Evolutionary conservation across 139 green algal genomes (phyloP).

Genomic region (Chlorella sp.): DNA sequence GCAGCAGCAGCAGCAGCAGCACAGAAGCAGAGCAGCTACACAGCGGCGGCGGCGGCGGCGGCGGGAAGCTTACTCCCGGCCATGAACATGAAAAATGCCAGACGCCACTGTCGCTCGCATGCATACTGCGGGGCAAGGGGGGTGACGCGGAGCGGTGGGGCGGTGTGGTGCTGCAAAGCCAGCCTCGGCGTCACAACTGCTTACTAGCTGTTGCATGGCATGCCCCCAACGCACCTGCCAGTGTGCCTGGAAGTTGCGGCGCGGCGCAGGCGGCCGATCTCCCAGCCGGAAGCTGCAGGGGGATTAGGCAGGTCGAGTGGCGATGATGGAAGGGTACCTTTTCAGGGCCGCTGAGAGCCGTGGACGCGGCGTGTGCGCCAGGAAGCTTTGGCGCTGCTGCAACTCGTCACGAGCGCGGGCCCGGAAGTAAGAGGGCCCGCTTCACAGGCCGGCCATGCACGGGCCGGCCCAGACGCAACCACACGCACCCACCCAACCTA

Average conservation of each 20-base stretch:
- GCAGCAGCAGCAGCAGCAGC: too few relatives aligned
- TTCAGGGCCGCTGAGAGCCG: not conserved
- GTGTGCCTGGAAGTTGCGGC: conserved; percentile 18
- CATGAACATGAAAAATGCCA: conserved; percentile 9
- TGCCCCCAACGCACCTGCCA: not conserved
- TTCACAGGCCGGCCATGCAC: too few relatives aligned
- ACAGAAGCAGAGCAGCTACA: too few relatives aligned
- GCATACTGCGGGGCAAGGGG: not conserved
- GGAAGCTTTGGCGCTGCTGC: too few relatives aligned
- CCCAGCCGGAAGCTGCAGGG: not conserved
- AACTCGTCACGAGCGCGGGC: not conserved
- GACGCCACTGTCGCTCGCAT: conserved; percentile 23
- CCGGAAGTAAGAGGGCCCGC: too few relatives aligned
- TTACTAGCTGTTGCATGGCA: not conserved
- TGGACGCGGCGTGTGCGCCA: not conserved
- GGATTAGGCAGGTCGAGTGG: not conserved
- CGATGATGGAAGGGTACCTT: not conserved
- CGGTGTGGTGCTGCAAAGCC: too few relatives aligned
- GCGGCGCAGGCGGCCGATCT: conserved; percentile 4
- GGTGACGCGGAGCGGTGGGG: too few relatives aligned
- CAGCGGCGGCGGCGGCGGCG: too few relatives aligned
- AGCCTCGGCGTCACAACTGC: too few relatives aligned
- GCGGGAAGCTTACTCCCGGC: too few relatives aligned
- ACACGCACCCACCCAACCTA: not conserved
- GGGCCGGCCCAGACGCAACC: not conserved